phyloP scores from a whole-genome alignment of 148 eudicot species.

The Heliosperma pusillum region DNA sequence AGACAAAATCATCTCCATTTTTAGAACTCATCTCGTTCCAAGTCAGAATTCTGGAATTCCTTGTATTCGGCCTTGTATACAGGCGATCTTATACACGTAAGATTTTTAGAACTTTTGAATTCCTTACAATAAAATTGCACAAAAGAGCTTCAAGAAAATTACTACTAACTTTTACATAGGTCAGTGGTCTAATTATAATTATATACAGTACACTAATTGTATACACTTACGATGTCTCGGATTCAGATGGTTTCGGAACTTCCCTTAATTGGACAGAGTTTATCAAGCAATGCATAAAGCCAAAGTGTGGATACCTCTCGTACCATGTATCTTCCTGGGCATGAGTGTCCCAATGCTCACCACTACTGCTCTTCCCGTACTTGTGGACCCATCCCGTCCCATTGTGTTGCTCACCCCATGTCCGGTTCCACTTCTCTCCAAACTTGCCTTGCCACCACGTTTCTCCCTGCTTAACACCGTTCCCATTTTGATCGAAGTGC shows the following conservation, averaged over 20 bases:
- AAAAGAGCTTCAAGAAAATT: not conserved
- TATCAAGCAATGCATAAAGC: constrained; percentile 70
- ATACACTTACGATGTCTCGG: constrained; percentile 26
- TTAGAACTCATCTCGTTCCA: too few species aligned
- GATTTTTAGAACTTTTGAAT: not conserved
- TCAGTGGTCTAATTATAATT: not conserved
- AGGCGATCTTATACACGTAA: too few species aligned
- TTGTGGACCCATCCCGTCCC: constrained; percentile 94
- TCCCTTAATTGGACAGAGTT: constrained; percentile 74
- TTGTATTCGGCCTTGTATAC: too few species aligned
- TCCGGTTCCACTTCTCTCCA: constrained; percentile 83
- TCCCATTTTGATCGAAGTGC: constrained; percentile 48
- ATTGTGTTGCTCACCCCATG: constrained; percentile 93
- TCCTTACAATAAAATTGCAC: not conserved
- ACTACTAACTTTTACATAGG: not conserved
- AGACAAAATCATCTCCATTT: too few species aligned
- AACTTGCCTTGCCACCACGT: constrained; percentile 90
- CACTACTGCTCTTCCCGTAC: constrained; percentile 80
- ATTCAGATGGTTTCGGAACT: constrained; percentile 61
- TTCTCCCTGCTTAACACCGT: constrained; percentile 89
- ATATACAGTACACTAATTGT: not conserved
- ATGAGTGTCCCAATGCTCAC: constrained; percentile 96
- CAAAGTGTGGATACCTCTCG: constrained; percentile 75
- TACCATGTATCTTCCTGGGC: constrained; percentile 80
- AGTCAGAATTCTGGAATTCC: too few species aligned